A percentile compares a stretch with the other conserved stretches of the same genome.
Evolutionary conservation across 441 rosid species (phyloP).

Genomic region (Croton setiger): DNA sequence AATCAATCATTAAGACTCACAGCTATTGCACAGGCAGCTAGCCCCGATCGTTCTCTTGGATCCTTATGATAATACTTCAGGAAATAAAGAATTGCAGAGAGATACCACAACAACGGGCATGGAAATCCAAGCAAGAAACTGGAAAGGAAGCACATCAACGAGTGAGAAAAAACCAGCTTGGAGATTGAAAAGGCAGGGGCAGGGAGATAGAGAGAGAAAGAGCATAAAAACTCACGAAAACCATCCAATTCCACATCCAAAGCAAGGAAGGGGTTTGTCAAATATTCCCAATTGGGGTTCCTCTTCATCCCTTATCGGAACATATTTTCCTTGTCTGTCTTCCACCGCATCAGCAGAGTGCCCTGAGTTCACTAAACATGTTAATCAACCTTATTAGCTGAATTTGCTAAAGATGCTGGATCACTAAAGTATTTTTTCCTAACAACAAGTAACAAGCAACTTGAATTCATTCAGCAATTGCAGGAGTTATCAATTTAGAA

Average conservation of each 20-base stretch:
- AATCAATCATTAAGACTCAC: constrained; percentile 41
- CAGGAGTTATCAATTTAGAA: not conserved
- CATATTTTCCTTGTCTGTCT: constrained; percentile 45
- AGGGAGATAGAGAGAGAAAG: constrained; percentile 10
- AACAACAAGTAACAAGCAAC: not conserved
- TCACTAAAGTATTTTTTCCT: not conserved
- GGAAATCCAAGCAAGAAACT: constrained; percentile 79
- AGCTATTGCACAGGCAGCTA: constrained; percentile 87
- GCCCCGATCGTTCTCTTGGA: constrained; percentile 92
- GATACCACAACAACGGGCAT: constrained; percentile 74
- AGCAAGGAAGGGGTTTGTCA: constrained; percentile 91
- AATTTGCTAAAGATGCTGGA: not conserved
- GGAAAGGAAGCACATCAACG: constrained; percentile 18
- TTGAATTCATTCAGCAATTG: not conserved
- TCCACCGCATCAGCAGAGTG: constrained; percentile 35
- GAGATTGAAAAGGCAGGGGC: not conserved
- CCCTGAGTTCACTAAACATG: constrained; percentile 32
- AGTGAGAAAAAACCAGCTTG: constrained; percentile 5
- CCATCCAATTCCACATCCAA: constrained; percentile 97
- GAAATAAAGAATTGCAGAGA: constrained; percentile 69
- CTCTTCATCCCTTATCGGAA: constrained; percentile 42
- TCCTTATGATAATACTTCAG: constrained; percentile 78
- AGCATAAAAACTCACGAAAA: constrained; percentile 51
- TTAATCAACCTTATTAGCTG: constrained; percentile 8
- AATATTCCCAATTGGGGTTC: constrained; percentile 50